A percentile compares a stretch with the other conserved stretches of the same genome.
Conservation (phyloP, 768 basidiomycete species). For the Vararia minispora region DNA sequence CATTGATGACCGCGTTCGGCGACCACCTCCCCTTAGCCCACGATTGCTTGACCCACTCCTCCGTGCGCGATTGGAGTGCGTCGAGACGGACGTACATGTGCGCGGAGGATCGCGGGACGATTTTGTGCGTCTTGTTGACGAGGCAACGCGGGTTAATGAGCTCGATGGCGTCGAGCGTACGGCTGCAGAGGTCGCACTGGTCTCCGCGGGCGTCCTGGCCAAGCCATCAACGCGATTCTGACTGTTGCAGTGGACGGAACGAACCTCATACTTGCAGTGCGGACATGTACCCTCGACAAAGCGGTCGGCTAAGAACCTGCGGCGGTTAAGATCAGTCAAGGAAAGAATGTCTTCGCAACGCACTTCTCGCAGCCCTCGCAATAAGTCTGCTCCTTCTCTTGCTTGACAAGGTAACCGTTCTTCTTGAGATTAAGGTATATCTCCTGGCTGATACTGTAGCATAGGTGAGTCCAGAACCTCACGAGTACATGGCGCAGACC, state of each 20-base stretch:
- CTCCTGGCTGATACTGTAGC: slow-evolving; percentile 75
- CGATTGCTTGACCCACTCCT: slow-evolving; percentile 79
- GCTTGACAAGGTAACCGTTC: slow-evolving; percentile 66
- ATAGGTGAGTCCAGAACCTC: no score
- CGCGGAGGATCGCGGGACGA: slow-evolving; percentile 65
- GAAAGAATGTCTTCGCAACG: slow-evolving; percentile 14
- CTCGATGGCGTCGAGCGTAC: slow-evolving; percentile 89
- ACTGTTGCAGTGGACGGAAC: neutral
- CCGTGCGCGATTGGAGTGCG: slow-evolving; percentile 66
- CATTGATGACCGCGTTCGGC: slow-evolving; percentile 81
- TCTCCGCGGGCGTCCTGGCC: slow-evolving; percentile 89
- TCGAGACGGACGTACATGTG: slow-evolving; percentile 93
- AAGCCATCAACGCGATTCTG: neutral
- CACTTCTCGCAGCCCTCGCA: slow-evolving; percentile 87
- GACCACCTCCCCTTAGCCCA: slow-evolving; percentile 86
- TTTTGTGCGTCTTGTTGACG: slow-evolving; percentile 66
- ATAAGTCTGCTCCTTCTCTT: slow-evolving; percentile 87
- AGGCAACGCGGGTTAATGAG: slow-evolving; percentile 93
- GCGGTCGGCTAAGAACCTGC: slow-evolving; percentile 89
- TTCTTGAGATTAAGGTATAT: slow-evolving; percentile 79
- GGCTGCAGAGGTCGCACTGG: slow-evolving; percentile 90
- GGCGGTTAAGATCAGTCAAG: slow-evolving; percentile 6
- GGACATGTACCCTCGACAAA: slow-evolving; percentile 99
- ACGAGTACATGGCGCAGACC: no score
- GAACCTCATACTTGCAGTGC: slow-evolving; percentile 75